phyloP scores from a whole-genome alignment of 2,329 filamentous ascomycete genomes.

The Cladosporium sp. region DNA sequence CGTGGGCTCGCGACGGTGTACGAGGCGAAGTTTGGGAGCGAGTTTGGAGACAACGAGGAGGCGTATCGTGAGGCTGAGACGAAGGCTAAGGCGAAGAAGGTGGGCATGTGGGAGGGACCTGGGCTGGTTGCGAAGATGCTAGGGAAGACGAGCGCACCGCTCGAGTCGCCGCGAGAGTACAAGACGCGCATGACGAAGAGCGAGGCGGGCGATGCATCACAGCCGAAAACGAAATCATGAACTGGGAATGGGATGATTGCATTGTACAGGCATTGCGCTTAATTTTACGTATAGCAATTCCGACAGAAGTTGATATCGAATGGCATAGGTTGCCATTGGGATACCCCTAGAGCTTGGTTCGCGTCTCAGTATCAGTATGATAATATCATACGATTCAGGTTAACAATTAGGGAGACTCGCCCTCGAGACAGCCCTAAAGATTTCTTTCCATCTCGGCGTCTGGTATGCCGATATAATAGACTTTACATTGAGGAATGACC shows the following conservation, averaged over 20 bases:
- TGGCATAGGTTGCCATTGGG: too few relatives aligned
- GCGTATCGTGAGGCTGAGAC: slow-evolving; percentile 65
- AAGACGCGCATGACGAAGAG: slow-evolving; percentile 61
- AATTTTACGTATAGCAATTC: too few relatives aligned
- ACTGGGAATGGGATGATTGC: not conserved
- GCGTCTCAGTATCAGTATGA: too few relatives aligned
- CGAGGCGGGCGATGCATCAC: not conserved
- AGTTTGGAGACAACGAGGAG: slow-evolving; percentile 71
- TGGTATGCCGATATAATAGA: too few relatives aligned
- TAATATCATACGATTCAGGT: too few relatives aligned
- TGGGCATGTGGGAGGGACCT: slow-evolving; percentile 64
- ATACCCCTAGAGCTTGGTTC: too few relatives aligned
- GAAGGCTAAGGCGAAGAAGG: slow-evolving; percentile 40
- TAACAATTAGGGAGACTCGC: too few relatives aligned
- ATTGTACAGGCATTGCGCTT: not conserved
- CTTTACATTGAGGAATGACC: too few relatives aligned
- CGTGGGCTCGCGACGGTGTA: slow-evolving; percentile 85
- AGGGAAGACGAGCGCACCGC: slow-evolving; percentile 55
- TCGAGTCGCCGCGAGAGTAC: slow-evolving; percentile 85
- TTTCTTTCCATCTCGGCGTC: too few relatives aligned
- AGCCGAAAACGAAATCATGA: slow-evolving; percentile 1
- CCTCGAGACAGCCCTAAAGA: too few relatives aligned
- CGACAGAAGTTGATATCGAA: too few relatives aligned
- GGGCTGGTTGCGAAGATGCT: slow-evolving; percentile 42
- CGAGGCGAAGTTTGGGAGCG: slow-evolving; percentile 84